phyloP scores from a whole-genome alignment of 495 filamentous ascomycete genomes.

The Hypomontagnella submonticulosa region DNA sequence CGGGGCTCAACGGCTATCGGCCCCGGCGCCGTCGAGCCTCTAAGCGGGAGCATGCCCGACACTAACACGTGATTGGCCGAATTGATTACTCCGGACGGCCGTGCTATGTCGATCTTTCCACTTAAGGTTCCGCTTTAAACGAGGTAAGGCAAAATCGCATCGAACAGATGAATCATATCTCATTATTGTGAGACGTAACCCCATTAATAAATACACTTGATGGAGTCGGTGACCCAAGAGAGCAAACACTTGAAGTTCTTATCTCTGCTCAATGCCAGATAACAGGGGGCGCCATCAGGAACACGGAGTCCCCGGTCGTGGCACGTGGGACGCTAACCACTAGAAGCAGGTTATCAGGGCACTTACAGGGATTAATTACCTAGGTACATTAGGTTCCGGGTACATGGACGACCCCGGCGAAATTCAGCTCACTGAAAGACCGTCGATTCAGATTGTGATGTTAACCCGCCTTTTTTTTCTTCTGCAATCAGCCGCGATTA shows the following conservation, averaged over 20 bases:
- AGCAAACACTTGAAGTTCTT: conserved; percentile 15
- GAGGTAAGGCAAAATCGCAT: too few species aligned
- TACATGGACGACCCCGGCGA: neutral
- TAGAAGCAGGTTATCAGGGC: conserved; percentile 4
- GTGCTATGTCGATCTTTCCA: neutral
- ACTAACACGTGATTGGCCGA: conserved; percentile 14
- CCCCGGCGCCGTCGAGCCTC: conserved; percentile 14
- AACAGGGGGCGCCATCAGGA: conserved; percentile 22
- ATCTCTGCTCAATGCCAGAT: conserved; percentile 24
- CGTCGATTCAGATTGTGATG: conserved; percentile 30
- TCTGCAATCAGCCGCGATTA: conserved; percentile 21
- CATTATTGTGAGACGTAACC: too few species aligned
- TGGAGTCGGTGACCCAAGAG: too few species aligned
- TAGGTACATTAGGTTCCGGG: too few species aligned
- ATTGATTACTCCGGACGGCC: conserved; percentile 12
- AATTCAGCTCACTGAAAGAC: neutral
- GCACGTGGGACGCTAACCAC: conserved; percentile 31
- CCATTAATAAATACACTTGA: too few species aligned
- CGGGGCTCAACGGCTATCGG: conserved; percentile 28
- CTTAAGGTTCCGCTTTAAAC: too few species aligned
- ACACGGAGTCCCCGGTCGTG: conserved; percentile 18
- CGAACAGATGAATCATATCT: neutral
- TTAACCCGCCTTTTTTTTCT: conserved; percentile 26
- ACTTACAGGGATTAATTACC: neutral
- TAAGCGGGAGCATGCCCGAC: conserved; percentile 14